Base-by-base conservation (phyloP, 345 rosid genomes). In the Bruguiera sexangula region DNA sequence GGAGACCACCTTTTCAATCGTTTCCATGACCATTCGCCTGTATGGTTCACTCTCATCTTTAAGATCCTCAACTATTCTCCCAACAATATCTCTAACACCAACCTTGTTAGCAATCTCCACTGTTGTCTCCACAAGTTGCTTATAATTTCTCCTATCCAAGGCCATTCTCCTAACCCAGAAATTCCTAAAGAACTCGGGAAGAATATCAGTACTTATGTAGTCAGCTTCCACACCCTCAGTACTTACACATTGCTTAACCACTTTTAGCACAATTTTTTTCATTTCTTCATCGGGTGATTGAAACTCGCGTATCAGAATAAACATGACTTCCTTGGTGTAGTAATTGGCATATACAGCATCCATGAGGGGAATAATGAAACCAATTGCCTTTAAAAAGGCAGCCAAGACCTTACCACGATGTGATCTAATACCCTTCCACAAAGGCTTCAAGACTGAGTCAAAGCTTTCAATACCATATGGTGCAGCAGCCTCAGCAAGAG, bases 131-230 rank as follows among this genome's bases (percentile, higher is more conserved):
- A 95, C 96, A 51, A 95, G 92, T 79, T 89, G 98, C 84, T 81
- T 92, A 58, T 88, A 89, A 75, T 92, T 96, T 80, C 99, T 88
- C 86, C 91, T 87, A 59, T 92, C 99, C 71, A 95, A 78, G 66
- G 99, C 97, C 99, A 96, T 96, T 76, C 90, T 92, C 74, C 96
- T 92, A 46, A 86, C 92, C 99, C 98, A 96, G 78, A 96, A 90
- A 64, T 92, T 89, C 76, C 67, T 82, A 71, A 96, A 96, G 86
- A 96, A 96, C 73, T 89, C 97, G 0, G 96, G 99, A 37, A 96
- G 90, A 75, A 96, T 92, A 79, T 96, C 98, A 71, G 65, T 83
- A 31, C 97, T 86, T 70, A 96, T 92, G 69, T 96, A 96, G 32
- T 89, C 94, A 52, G 99, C 63, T 75, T 96, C 98, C 21, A 96